These are phyloP conservation scores for Diplodia scrobiculata DNA, from an alignment of 2,329 filamentous ascomycete species.

Conservation along the genomic window DNA sequence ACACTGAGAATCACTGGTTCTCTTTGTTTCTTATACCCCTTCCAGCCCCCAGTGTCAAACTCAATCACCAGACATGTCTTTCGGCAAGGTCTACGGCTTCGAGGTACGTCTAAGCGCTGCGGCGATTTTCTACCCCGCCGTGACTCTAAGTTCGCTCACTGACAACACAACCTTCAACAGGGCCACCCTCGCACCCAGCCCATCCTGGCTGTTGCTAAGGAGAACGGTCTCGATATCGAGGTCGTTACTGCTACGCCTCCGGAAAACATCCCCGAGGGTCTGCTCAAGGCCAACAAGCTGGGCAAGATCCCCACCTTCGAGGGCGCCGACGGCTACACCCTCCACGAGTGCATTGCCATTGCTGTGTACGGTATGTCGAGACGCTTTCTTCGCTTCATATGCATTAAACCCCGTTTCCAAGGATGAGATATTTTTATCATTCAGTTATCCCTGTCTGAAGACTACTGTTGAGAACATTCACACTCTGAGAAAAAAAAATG, in stretches of 20 bases:
- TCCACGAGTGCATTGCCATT: constrained; percentile 90
- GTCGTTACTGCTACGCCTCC: constrained; percentile 70
- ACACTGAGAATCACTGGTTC: constrained; percentile 22
- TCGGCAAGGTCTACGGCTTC: constrained; percentile 95
- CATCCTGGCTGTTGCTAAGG: constrained; percentile 93
- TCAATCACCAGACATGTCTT: constrained; percentile 64
- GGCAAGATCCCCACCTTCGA: constrained; percentile 92
- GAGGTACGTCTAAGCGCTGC: constrained; percentile 58
- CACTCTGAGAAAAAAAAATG: constrained; percentile 65
- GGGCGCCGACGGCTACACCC: constrained; percentile 84
- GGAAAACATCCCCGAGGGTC: constrained; percentile 70
- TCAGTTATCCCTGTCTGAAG: constrained; percentile 98
- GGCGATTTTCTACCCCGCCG: constrained; percentile 30
- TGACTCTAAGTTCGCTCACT: constrained; percentile 37
- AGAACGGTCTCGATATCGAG: constrained; percentile 92
- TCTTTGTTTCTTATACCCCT: constrained; percentile 14
- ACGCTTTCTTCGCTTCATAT: constrained; percentile 29
- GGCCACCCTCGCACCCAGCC: constrained; percentile 85
- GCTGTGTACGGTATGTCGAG: constrained; percentile 88
- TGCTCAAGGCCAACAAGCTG: constrained; percentile 81
- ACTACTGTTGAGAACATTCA: constrained; percentile 85
- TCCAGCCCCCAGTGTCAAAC: constrained; percentile 7
- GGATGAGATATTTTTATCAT: constrained; percentile 72
- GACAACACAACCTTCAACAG: constrained; percentile 52
- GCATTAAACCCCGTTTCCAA: constrained; percentile 46